Evolutionary conservation across 441 rosid genomes (phyloP).

Genomic region (Erodium moschatum): DNA sequence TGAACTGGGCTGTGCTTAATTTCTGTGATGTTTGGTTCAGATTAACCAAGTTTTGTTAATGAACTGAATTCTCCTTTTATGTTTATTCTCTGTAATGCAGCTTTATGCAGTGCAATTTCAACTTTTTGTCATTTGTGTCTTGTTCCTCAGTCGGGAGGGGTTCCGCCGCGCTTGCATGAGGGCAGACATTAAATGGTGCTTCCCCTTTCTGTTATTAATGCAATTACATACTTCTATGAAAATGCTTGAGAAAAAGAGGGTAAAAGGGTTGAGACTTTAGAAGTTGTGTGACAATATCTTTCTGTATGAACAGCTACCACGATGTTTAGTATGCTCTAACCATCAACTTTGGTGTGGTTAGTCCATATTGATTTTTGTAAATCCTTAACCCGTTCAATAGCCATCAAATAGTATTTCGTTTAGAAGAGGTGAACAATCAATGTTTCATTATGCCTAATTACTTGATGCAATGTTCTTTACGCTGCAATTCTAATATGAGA

Average conservation of each 20-base stretch:
- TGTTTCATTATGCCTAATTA: not conserved
- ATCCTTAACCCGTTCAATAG: not conserved
- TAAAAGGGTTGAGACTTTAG: not conserved
- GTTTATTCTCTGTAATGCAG: slow-evolving; percentile 34
- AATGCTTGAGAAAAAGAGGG: not conserved
- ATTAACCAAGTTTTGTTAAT: not conserved
- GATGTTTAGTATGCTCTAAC: not conserved
- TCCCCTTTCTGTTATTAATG: slow-evolving; percentile 1
- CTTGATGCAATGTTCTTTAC: not conserved
- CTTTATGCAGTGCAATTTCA: slow-evolving; percentile 82
- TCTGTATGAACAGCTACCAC: not conserved
- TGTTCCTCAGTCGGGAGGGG: slow-evolving; percentile 92
- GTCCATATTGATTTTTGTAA: not conserved
- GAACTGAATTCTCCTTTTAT: not conserved
- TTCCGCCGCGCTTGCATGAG: slow-evolving; percentile 92
- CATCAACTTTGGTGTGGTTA: not conserved
- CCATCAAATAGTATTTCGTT: not conserved
- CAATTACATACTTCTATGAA: not conserved
- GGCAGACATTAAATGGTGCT: slow-evolving; percentile 57
- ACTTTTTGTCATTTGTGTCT: slow-evolving; percentile 72
- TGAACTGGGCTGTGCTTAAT: not conserved
- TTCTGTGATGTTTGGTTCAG: not conserved
- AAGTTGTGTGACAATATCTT: not conserved
- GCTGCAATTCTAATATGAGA: not conserved
- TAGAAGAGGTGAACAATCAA: not conserved